Evolutionary conservation across 1,139 yeast species (phyloP).

Genomic region (Suhomyces taliae): DNA sequence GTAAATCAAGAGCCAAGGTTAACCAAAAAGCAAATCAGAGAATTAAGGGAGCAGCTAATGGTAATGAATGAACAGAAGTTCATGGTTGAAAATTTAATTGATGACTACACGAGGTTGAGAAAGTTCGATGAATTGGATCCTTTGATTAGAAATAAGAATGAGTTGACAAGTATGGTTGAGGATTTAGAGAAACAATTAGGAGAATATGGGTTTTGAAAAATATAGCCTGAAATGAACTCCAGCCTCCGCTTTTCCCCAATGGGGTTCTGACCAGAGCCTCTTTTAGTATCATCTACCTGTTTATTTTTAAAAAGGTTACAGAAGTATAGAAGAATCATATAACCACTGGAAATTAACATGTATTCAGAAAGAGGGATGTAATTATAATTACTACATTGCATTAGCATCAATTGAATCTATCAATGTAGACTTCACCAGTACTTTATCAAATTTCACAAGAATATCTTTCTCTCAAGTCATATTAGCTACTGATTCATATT

Average conservation of each 20-base stretch:
- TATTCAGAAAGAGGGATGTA: no score
- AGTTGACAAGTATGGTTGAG: conserved; percentile 54
- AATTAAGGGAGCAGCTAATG: conserved; percentile 72
- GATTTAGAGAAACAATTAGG: conserved; percentile 58
- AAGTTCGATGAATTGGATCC: conserved; percentile 76
- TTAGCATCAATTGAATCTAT: no score
- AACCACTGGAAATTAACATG: no score
- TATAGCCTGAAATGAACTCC: not conserved
- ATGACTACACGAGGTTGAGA: conserved; percentile 61
- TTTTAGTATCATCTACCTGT: not conserved
- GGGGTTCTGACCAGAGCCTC: not conserved
- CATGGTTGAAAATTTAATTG: conserved; percentile 63
- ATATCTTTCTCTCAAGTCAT: no score
- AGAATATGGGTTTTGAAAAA: conserved; percentile 53
- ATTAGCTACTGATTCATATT: no score
- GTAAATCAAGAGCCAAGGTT: conserved; percentile 25
- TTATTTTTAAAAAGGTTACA: no score
- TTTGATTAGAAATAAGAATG: conserved; percentile 58
- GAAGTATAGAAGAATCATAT: no score
- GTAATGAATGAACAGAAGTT: conserved; percentile 84
- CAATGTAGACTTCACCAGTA: no score
- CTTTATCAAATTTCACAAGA: no score
- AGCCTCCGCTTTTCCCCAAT: not conserved
- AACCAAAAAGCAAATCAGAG: conserved; percentile 54
- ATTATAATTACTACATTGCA: no score